phyloP scores from a whole-genome alignment of 139 green algal species.

The Marvania coccoides region DNA sequence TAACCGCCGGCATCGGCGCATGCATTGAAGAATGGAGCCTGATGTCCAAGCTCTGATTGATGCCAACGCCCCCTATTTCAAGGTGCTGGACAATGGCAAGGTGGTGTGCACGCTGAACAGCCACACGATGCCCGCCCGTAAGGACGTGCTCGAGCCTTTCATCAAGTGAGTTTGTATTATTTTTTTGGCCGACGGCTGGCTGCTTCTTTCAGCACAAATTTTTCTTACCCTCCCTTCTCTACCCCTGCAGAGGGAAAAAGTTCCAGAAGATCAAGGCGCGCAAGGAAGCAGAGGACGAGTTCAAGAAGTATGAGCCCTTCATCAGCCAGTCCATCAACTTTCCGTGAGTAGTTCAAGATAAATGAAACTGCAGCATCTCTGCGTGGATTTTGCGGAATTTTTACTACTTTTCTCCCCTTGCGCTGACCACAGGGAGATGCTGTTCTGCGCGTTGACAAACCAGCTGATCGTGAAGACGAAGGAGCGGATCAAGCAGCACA shows the following conservation, averaged over 20 bases:
- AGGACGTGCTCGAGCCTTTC: conserved; percentile 15
- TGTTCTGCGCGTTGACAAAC: conserved; percentile 71
- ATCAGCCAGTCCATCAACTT: conserved; percentile 63
- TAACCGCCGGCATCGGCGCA: background rate
- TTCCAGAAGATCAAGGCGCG: conserved; percentile 16
- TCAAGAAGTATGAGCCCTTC: conserved; percentile 72
- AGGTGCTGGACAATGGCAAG: conserved; percentile 7
- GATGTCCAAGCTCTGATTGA: background rate
- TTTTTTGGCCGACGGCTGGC: too few species aligned
- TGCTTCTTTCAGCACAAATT: background rate
- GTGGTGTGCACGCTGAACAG: conserved; percentile 28
- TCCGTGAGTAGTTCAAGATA: conserved; percentile 56
- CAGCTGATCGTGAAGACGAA: conserved; percentile 61
- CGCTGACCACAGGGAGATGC: conserved; percentile 39
- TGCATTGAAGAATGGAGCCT: conserved; percentile 1
- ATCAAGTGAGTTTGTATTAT: conserved; percentile 11
- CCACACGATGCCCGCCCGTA: conserved; percentile 9
- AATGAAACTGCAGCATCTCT: too few species aligned
- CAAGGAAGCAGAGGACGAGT: conserved; percentile 2
- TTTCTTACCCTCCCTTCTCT: background rate
- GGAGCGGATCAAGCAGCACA: conserved; percentile 56
- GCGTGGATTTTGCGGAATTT: too few species aligned
- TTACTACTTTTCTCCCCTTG: background rate
- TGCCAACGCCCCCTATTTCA: background rate
- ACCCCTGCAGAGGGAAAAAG: conserved; percentile 30